Evolutionary conservation across 2,329 filamentous ascomycete species (phyloP).

Genomic region (Magnaporthiopsis incrustans): DNA sequence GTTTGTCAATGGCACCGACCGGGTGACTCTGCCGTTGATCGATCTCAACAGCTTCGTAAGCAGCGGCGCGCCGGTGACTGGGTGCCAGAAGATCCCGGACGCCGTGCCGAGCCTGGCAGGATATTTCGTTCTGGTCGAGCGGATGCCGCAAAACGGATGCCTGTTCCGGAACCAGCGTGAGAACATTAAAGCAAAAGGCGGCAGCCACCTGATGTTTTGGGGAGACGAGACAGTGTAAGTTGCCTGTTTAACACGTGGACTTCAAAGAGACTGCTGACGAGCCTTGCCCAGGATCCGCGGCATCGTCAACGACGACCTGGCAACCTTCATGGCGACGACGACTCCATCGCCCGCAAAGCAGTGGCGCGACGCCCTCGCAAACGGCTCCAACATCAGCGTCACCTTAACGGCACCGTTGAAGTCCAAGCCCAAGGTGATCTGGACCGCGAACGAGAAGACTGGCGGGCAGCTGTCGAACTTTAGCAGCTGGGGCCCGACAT

Average conservation of each 20-base stretch:
- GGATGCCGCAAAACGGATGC: not conserved
- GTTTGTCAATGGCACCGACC: not conserved
- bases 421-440: constrained; percentile 21
- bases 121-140: not conserved
- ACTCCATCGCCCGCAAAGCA: not conserved
- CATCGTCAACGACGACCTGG: constrained; percentile 4
- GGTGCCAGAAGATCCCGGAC: not conserved
- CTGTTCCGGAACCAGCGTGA: not conserved
- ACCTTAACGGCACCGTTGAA: constrained; percentile 26
- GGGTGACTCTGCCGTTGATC: not conserved
- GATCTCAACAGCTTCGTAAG: not conserved
- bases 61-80: not conserved
- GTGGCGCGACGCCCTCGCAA: constrained; percentile 29
- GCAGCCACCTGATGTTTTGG: not conserved
- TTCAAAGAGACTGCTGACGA: not conserved
- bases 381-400: constrained; percentile 23
- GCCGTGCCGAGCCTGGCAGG: not conserved
- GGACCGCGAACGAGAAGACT: not conserved
- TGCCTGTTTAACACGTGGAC: not conserved
- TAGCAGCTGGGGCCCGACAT: constrained; percentile 4
- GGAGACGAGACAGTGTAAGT: not conserved
- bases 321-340: constrained; percentile 1
- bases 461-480: not conserved
- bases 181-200: constrained; percentile 1
- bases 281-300: not conserved